Evolutionary conservation across 2,329 filamentous ascomycete species (phyloP).

Genomic region (Paracamarosporium sp.): DNA sequence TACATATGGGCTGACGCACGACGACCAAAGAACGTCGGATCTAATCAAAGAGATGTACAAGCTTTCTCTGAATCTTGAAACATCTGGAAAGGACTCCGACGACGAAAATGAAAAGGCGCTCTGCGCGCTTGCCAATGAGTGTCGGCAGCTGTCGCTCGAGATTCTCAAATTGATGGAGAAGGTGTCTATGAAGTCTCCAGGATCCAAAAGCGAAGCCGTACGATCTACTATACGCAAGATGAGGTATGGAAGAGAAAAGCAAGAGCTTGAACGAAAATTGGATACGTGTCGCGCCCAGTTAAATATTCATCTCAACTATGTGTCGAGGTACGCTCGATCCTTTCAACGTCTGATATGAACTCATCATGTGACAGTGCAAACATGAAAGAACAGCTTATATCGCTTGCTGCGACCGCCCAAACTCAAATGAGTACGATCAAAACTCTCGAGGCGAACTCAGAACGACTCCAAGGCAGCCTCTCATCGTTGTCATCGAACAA

Average conservation of each 20-base stretch:
- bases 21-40: background rate
- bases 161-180: background rate
- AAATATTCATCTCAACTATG: background rate
- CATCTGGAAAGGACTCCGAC: background rate
- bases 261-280: background rate
- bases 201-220: background rate
- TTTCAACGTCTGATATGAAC: background rate
- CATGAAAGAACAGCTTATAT: background rate
- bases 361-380: background rate
- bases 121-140: background rate
- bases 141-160: background rate
- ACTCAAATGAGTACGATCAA: background rate
- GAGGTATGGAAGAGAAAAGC: background rate
- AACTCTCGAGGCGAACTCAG: background rate
- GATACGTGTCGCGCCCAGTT: background rate
- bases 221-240: background rate
- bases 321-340: conserved; percentile 1
- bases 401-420: background rate
- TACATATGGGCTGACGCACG: background rate
- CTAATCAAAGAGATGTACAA: background rate
- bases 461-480: background rate
- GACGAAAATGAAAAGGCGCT: conserved; percentile 6
- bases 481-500: background rate
- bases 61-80: background rate
- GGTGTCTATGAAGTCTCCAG: background rate